phyloP scores from a whole-genome alignment of 1,284 basidiomycete species.

The Flammula alnicola region DNA sequence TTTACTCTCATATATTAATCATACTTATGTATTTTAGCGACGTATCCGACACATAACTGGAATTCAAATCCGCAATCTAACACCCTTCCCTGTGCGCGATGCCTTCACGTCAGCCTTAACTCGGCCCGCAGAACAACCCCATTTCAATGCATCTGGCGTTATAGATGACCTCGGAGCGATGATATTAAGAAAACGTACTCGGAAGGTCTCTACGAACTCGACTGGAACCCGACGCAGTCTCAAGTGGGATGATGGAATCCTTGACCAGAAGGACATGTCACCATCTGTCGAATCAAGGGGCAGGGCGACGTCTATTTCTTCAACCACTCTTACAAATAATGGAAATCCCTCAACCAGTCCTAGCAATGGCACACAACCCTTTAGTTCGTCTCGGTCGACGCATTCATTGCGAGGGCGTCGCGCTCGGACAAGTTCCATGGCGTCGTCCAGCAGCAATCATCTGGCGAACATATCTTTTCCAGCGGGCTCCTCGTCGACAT shows the following conservation, averaged over 20 bases:
- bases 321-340: slow-evolving; percentile 39
- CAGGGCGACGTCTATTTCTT: slow-evolving; percentile 43
- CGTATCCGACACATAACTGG: slow-evolving; percentile 76
- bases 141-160: slow-evolving; percentile 54
- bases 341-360: slow-evolving; percentile 31
- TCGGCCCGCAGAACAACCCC: slow-evolving; percentile 62
- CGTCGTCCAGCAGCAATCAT: slow-evolving; percentile 45
- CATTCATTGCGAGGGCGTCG: slow-evolving; percentile 44
- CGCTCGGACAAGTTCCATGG: slow-evolving; percentile 53
- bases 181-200: slow-evolving; percentile 57
- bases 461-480: slow-evolving; percentile 13
- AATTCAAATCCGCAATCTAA: slow-evolving; percentile 79
- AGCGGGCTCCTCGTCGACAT: slow-evolving; percentile 20
- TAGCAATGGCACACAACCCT: slow-evolving; percentile 16
- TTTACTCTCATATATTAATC: neutral
- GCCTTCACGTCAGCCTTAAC: slow-evolving; percentile 72
- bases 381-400: slow-evolving; percentile 28
- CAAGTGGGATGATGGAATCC: slow-evolving; percentile 48
- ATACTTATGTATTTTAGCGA: slow-evolving; percentile 44
- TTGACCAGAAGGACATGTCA: slow-evolving; percentile 25
- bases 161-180: slow-evolving; percentile 75
- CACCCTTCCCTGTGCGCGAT: slow-evolving; percentile 80
- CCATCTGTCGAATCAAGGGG: slow-evolving; percentile 36
- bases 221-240: slow-evolving; percentile 51
- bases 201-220: slow-evolving; percentile 67